Conservation (phyloP, 2,329 filamentous ascomycete genomes). For the Orbilia quercus region DNA sequence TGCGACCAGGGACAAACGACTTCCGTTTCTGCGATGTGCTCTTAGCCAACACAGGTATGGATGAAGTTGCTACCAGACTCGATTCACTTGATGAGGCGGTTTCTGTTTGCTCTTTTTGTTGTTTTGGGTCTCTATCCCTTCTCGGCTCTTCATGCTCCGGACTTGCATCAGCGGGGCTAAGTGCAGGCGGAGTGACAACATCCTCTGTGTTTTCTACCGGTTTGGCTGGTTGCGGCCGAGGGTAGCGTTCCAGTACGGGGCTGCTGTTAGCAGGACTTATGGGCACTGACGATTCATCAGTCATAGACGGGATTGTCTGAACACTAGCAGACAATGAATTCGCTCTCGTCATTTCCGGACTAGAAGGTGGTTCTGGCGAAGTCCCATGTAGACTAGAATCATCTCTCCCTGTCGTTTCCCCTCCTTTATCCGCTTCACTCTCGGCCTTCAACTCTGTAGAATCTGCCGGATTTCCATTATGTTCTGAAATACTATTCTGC, state of each 20-base stretch:
- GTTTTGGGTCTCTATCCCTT: slow-evolving; percentile 19
- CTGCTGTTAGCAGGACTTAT: slow-evolving; percentile 47
- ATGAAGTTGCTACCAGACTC: slow-evolving; percentile 8
- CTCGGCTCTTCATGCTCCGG: slow-evolving; percentile 21
- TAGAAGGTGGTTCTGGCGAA: slow-evolving; percentile 51
- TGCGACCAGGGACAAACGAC: slow-evolving; percentile 28
- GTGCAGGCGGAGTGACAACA: background rate
- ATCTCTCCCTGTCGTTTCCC: slow-evolving; percentile 15
- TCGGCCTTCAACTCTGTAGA: slow-evolving; percentile 43
- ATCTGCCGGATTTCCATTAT: slow-evolving; percentile 28
- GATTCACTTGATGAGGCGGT: slow-evolving; percentile 13
- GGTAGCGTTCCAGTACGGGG: slow-evolving; percentile 32
- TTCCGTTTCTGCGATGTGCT: slow-evolving; percentile 32
- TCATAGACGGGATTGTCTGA: slow-evolving; percentile 48
- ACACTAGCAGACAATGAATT: slow-evolving; percentile 54
- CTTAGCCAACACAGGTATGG: slow-evolving; percentile 38
- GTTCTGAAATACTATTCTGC: slow-evolving; percentile 49
- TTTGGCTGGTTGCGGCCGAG: slow-evolving; percentile 12
- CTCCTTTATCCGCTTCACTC: slow-evolving; percentile 22
- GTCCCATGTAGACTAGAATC: slow-evolving; percentile 44
- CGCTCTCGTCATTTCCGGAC: slow-evolving; percentile 52
- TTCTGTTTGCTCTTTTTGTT: slow-evolving; percentile 21
- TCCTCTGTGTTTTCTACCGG: slow-evolving; percentile 25
- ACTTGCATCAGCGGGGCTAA: slow-evolving; percentile 17
- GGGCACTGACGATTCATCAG: slow-evolving; percentile 39